phyloP scores from a whole-genome alignment of 352 stramenopile species.

The Phytophthora cryptogea region DNA sequence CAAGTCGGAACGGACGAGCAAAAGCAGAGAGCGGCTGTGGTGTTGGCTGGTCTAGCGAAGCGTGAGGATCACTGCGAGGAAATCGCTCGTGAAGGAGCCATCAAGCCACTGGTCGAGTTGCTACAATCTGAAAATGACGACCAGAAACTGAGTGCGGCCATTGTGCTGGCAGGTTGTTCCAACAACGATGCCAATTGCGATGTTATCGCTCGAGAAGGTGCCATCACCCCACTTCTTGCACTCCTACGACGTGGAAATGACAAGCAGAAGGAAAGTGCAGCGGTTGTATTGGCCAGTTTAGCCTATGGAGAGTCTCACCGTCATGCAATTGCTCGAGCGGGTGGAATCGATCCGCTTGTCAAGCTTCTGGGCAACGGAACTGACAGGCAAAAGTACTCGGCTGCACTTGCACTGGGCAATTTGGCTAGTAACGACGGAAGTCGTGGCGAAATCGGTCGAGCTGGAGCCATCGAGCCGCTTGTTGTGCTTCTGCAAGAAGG shows the following conservation, averaged over 20 bases:
- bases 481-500: neutral
- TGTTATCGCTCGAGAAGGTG: neutral
- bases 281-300: neutral
- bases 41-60: neutral
- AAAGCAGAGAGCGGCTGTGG: neutral
- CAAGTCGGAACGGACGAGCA: neutral
- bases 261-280: neutral
- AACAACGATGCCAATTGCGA: constrained; percentile 2
- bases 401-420: neutral
- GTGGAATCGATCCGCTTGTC: neutral
- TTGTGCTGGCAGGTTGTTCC: neutral
- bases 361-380: neutral
- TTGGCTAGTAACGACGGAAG: neutral
- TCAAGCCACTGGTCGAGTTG: neutral
- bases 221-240: neutral
- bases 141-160: neutral
- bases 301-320: neutral
- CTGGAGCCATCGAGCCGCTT: neutral
- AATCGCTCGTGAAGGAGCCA: neutral
- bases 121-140: neutral
- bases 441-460: neutral
- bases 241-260: neutral
- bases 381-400: constrained; percentile 1
- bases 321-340: neutral
- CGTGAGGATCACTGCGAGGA: constrained; percentile 4